A percentile compares a stretch with the other conserved stretches of the same genome.
phyloP scores from a whole-genome alignment of 441 rosid species.

The Gossypium schwendimanii region DNA sequence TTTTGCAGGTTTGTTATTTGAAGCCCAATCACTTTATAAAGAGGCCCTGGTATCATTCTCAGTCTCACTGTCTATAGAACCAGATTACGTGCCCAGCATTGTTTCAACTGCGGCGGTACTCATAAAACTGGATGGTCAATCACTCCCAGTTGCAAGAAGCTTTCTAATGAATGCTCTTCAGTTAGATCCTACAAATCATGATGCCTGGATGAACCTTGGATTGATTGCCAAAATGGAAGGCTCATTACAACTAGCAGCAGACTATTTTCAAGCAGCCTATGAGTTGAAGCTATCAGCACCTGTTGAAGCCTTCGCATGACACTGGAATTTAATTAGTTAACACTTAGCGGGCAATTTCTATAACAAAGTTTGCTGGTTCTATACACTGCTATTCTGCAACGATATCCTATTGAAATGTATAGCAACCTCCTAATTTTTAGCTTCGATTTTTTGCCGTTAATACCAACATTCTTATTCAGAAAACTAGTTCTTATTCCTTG shows the following conservation, averaged over 20 bases:
- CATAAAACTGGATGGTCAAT: constrained; percentile 48
- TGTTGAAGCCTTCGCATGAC: constrained; percentile 43
- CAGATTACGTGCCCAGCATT: constrained; percentile 76
- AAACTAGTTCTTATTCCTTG: background rate
- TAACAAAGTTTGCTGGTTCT: background rate
- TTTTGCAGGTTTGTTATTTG: constrained; percentile 53
- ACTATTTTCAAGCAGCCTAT: constrained; percentile 86
- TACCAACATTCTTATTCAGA: background rate
- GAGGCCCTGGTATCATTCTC: constrained; percentile 73
- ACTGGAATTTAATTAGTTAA: background rate
- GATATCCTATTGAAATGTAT: background rate
- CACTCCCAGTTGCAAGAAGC: constrained; percentile 66
- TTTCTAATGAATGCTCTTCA: constrained; percentile 71
- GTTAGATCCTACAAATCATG: constrained; percentile 64
- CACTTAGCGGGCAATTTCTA: background rate
- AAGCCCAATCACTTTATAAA: constrained; percentile 57
- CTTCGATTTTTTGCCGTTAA: constrained; percentile 1
- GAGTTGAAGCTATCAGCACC: constrained; percentile 76
- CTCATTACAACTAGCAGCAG: constrained; percentile 71
- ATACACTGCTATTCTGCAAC: background rate
- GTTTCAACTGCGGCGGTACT: constrained; percentile 64
- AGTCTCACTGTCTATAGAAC: constrained; percentile 59
- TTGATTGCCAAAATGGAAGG: constrained; percentile 76
- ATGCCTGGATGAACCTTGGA: constrained; percentile 83
- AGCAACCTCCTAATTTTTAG: background rate